Percentiles rank a stretch among this genome's conserved stretches.
Conservation (phyloP, 495 filamentous ascomycete genomes). For the Podospora pseudopauciseta region DNA sequence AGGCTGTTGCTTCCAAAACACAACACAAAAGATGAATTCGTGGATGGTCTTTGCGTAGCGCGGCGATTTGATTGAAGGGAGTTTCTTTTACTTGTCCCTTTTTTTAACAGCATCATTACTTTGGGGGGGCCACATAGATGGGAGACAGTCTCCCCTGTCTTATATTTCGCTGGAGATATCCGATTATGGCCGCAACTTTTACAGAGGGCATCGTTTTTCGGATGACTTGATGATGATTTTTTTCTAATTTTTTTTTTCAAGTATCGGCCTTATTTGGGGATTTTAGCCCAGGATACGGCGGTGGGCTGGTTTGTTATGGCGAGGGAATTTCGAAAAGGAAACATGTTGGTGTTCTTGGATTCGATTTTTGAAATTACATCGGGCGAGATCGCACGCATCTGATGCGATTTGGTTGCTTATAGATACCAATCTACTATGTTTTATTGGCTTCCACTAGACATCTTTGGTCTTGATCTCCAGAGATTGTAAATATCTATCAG, state of each 20-base stretch:
- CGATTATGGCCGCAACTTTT: background rate
- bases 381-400: background rate
- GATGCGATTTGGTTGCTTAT: background rate
- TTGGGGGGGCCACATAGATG: background rate
- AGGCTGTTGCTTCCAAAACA: background rate
- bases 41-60: too few relatives aligned
- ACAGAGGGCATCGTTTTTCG: background rate
- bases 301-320: background rate
- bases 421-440: background rate
- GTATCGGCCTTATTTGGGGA: background rate
- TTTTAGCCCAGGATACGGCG: slow-evolving; percentile 1
- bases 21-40: too few relatives aligned
- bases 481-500: too few relatives aligned
- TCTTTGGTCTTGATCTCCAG: background rate
- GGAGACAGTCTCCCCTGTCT: too few relatives aligned
- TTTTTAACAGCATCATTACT: background rate
- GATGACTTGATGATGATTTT: background rate
- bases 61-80: background rate
- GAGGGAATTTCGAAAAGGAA: background rate
- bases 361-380: background rate
- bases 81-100: background rate
- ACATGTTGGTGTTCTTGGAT: background rate
- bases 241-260: too few relatives aligned
- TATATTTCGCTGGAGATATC: background rate
- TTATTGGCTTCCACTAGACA: background rate